Evolutionary conservation across 192 early-diverging fungal genomes (phyloP).

Genomic region (Coemansia erecta): DNA sequence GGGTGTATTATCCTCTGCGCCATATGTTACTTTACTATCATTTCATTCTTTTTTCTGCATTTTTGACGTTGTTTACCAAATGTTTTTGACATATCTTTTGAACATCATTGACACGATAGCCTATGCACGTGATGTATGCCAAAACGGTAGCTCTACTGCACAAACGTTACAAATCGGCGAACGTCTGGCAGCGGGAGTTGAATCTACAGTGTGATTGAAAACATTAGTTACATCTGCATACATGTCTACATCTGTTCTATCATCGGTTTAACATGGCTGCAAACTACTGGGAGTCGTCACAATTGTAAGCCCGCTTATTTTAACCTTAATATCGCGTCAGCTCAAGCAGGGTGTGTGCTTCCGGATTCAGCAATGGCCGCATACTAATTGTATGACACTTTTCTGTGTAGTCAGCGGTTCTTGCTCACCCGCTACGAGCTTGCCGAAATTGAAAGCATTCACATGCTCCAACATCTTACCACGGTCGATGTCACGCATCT

Average conservation of each 20-base stretch:
- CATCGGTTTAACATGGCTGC: slow-evolving; percentile 30
- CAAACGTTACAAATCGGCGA: neutral
- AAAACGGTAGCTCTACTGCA: neutral
- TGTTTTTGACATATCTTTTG: neutral
- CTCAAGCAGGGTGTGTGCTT: no score
- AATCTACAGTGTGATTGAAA: neutral
- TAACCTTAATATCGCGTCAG: neutral
- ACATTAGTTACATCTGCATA: neutral
- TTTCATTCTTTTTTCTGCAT: neutral
- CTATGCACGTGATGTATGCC: slow-evolving; percentile 1
- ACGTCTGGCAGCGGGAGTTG: neutral
- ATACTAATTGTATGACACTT: no score
- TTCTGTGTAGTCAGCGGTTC: slow-evolving; percentile 34
- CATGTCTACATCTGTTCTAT: neutral
- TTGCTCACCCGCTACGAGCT: slow-evolving; percentile 45
- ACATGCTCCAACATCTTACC: slow-evolving; percentile 25
- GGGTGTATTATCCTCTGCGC: neutral
- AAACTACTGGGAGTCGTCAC: slow-evolving; percentile 54
- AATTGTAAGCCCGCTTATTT: slow-evolving; percentile 28
- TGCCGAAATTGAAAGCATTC: slow-evolving; percentile 26
- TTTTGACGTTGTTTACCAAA: neutral
- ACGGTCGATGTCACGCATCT: slow-evolving; percentile 22
- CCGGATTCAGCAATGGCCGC: no score
- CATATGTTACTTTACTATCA: neutral
- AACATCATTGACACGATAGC: neutral